These are phyloP conservation scores for Eragrostis curvula DNA, from an alignment of 176 grass and related monocot species.

Conservation along the genomic window DNA sequence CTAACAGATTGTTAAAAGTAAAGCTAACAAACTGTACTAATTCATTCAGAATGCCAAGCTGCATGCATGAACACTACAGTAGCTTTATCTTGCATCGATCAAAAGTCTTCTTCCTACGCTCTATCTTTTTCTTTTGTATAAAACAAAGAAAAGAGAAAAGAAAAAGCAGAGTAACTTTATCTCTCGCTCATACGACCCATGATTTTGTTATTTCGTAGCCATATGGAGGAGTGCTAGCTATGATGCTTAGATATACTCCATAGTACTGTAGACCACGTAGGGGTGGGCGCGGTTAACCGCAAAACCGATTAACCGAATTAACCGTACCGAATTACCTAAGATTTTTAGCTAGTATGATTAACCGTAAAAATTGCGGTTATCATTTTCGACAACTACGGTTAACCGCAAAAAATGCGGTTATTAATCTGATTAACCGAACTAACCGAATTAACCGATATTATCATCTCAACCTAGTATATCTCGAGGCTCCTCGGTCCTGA, in stretches of 20 bases:
- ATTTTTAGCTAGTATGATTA: no score
- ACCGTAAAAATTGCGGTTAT: no score
- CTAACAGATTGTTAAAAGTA: no score
- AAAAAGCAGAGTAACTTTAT: slow-evolving; percentile 22
- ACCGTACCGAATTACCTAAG: no score
- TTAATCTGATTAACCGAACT: no score
- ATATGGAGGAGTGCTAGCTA: slow-evolving; percentile 13
- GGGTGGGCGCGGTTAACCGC: no score
- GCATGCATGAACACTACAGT: background rate
- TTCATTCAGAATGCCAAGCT: background rate
- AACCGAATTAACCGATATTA: no score
- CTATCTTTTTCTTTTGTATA: background rate
- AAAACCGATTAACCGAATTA: no score
- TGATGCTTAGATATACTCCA: background rate
- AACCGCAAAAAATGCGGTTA: no score
- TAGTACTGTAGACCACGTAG: background rate
- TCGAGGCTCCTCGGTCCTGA: no score
- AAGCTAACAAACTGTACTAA: background rate
- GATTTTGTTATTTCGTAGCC: slow-evolving; percentile 26
- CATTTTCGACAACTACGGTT: no score
- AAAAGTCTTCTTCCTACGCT: slow-evolving; percentile 40
- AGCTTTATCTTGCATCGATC: background rate
- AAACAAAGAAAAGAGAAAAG: background rate
- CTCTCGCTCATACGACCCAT: background rate
- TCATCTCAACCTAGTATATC: no score